These are phyloP conservation scores for Lineolata rhizophorae DNA, from an alignment of 495 filamentous ascomycete genomes.

Conservation along the genomic window DNA sequence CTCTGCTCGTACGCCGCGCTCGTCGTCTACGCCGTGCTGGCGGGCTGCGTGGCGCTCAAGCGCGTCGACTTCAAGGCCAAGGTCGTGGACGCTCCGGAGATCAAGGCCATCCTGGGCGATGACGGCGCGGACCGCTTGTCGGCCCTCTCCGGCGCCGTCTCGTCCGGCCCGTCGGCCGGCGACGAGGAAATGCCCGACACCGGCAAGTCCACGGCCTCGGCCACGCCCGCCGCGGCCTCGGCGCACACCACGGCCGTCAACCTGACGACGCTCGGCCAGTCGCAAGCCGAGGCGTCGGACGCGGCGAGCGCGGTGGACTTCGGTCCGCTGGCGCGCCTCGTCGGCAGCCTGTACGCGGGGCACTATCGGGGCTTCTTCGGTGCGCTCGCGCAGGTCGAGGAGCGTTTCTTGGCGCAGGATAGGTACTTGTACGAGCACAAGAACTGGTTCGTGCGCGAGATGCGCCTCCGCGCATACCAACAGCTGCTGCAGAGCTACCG, in stretches of 20 bases:
- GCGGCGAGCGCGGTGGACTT: constrained; percentile 59
- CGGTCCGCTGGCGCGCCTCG: constrained; percentile 61
- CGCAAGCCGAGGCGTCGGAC: constrained; percentile 44
- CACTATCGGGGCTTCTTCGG: constrained; percentile 86
- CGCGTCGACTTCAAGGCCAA: constrained; percentile 97
- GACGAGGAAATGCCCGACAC: constrained; percentile 65
- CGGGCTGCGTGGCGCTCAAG: constrained; percentile 83
- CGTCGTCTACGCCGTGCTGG: constrained; percentile 87
- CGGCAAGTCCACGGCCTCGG: constrained; percentile 21
- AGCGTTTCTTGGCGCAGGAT: constrained; percentile 80
- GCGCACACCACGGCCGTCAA: constrained; percentile 58
- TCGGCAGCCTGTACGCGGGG: constrained; percentile 77
- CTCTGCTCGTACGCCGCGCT: constrained; percentile 86
- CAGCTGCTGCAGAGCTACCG: constrained; percentile 95
- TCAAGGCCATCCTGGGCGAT: constrained; percentile 86
- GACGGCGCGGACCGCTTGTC: constrained; percentile 68
- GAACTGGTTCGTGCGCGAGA: constrained; percentile 91
- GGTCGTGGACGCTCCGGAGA: constrained; percentile 93
- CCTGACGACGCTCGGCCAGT: constrained; percentile 54
- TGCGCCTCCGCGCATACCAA: constrained; percentile 86
- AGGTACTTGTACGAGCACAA: constrained; percentile 86
- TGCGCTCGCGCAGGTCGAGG: constrained; percentile 77
- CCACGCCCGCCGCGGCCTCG: too few species aligned
- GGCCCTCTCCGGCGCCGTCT: constrained; percentile 52
- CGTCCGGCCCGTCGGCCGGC: constrained; percentile 52